Base-by-base conservation (phyloP, 2,329 filamentous ascomycete genomes). In the Sclerotinia borealis region DNA sequence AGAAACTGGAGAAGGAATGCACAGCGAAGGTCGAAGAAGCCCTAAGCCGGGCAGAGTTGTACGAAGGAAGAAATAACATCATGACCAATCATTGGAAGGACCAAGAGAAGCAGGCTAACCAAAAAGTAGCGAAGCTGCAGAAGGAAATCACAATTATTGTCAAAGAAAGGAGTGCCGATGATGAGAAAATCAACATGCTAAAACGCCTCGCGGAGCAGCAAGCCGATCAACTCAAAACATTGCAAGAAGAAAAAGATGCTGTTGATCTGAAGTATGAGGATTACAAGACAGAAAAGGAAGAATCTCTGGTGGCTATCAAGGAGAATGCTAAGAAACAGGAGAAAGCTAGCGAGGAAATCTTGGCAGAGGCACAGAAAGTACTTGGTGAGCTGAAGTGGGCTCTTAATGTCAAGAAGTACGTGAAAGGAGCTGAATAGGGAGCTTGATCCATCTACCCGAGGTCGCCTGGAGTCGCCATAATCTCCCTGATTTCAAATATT, bases 171-270 rank as follows among this genome's bases (percentile, higher is more conserved):
- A 79, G 76, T 66, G 78, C 77, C 59, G 86, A 90, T 70, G 85
- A 87, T 69, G 81, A 83, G 72, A 85, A 82, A 75, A 86, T 89
- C 68, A 80, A 78, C 65, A 85, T 83, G 37, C 78, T 92, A 58
- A 81, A 85, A 59, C 85, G 90, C 64, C 80, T 92, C 37, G 88
- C 85, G 73, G 88, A 91, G 67, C 89, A 92, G 75, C 86, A 91
- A 72, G 83, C 89, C 67, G 81, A 83, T 70, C 89, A 91, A 69
- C 82, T 90, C 64, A 82, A 83, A 63, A 79, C 84, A 64, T 77
- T 87, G 29, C 76, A 77, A 64, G 79, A 81, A 55, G 82, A 89
- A 70, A 89, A 90, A 70, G 81, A 84, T 34, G 82, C 83, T 19
- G 85, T 92, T 64, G 75, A 77, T 19, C 76, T 76, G 52, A 77